These are phyloP conservation scores for Zopfochytrium polystomum DNA, from an alignment of 371 early-diverging fungal species.

Conservation along the genomic window DNA sequence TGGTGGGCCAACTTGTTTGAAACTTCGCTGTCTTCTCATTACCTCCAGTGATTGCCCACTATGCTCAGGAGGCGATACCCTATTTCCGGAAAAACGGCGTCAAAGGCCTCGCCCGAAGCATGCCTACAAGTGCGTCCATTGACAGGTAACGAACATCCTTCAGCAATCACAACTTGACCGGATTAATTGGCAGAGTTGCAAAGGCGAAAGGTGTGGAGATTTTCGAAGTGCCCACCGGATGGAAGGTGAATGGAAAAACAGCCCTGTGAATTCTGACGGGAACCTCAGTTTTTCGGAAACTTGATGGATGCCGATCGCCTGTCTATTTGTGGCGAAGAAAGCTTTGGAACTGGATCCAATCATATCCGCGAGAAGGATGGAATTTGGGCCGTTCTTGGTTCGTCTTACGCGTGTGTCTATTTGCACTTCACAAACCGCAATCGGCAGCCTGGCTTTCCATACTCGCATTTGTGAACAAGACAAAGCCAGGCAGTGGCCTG, in stretches of 20 bases:
- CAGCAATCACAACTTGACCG: no score
- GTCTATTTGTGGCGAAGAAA: conserved; percentile 96
- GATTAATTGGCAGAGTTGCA: conserved; percentile 60
- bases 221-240: conserved; percentile 87
- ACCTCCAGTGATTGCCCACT: conserved; percentile 75
- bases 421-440: neutral
- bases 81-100: conserved; percentile 85
- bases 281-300: conserved; percentile 91
- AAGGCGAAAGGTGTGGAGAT: conserved; percentile 68
- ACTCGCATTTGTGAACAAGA: conserved; percentile 71
- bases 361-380: conserved; percentile 99
- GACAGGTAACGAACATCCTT: conserved; percentile 68
- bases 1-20: conserved; percentile 18
- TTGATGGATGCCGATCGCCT: conserved; percentile 95
- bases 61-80: conserved; percentile 80
- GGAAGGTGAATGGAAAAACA: conserved; percentile 30
- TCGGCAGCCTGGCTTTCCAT: conserved; percentile 87
- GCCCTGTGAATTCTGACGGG: neutral
- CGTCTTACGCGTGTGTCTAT: conserved; percentile 4
- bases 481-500: conserved; percentile 50
- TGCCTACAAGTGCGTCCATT: conserved; percentile 93
- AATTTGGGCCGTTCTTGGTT: conserved; percentile 90
- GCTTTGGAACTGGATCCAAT: conserved; percentile 96
- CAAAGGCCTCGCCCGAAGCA: conserved; percentile 87
- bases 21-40: neutral